These are phyloP conservation scores for Priceomyces haplophilus DNA, from an alignment of 805 yeast species.

Conservation along the genomic window DNA sequence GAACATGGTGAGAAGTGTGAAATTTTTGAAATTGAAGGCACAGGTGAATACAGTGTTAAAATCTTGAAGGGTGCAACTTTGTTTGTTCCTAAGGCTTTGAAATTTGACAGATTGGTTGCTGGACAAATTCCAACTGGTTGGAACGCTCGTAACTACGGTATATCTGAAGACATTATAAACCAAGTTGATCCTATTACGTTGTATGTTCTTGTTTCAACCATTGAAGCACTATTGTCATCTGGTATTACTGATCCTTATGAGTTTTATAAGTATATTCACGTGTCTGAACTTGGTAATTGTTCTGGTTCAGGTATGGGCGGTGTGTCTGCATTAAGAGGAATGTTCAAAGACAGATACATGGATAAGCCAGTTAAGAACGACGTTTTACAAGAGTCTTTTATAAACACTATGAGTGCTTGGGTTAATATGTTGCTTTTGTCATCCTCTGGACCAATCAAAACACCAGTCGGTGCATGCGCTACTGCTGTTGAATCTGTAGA, in stretches of 20 bases:
- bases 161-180: slow-evolving; percentile 83
- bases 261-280: slow-evolving; percentile 96
- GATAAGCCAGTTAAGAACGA: slow-evolving; percentile 97
- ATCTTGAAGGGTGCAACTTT: slow-evolving; percentile 91
- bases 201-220: slow-evolving; percentile 88
- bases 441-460: slow-evolving; percentile 97
- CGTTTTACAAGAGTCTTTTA: slow-evolving; percentile 95
- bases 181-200: slow-evolving; percentile 97
- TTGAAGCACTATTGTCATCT: slow-evolving; percentile 87
- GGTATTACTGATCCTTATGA: slow-evolving; percentile 99
- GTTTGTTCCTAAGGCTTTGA: slow-evolving; percentile 83
- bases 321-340: slow-evolving; percentile 92
- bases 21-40: slow-evolving; percentile 79
- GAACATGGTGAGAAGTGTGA: slow-evolving; percentile 95
- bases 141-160: slow-evolving; percentile 94
- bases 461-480: slow-evolving; percentile 99
- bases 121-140: slow-evolving; percentile 99
- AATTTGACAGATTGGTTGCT: slow-evolving; percentile 73
- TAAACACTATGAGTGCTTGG: slow-evolving; percentile 99
- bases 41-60: slow-evolving; percentile 89
- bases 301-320: slow-evolving; percentile 99
- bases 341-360: slow-evolving; percentile 92
- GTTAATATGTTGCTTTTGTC: slow-evolving; percentile 96
- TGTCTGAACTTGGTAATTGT: slow-evolving; percentile 98
- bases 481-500: slow-evolving; percentile 98